Base-by-base conservation (phyloP, 192 early-diverging fungal species). In the Coemansia nantahalensis region DNA sequence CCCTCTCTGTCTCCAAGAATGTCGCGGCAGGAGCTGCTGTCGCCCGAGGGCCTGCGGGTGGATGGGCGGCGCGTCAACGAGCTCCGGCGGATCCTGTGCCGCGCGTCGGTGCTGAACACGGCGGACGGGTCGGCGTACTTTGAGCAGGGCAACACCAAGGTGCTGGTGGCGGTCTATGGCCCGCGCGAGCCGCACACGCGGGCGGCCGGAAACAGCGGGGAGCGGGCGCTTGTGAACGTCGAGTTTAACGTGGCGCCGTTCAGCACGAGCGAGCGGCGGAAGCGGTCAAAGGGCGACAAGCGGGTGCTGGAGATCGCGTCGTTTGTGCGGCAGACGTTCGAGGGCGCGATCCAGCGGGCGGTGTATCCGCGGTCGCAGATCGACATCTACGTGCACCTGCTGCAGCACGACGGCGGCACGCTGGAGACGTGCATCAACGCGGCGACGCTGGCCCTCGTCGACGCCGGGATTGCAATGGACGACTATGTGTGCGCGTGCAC, bases 131-230 rank as follows among this genome's bases (percentile, higher is more conserved):
- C 92, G 0, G 86, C 94, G 3, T 98, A 93, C 65, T 81, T 93
- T 44, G 92, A 95, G 75, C 90, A 92, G 54, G 96, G 96, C 49
- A 95, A 99, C 73, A 97, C 96, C 37, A 93, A 95, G 60, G 84
- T 85, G 41, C 77, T 99, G 15, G 88, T 83, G 0, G 85, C 89
- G 14, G 93, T 99, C 8, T 94, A 93, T 67, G 96, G 96, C 8
- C 96, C 96, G 2, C 75, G 88, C 33, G 93, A 97, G 74, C 46
- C 86, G 11, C 80, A 86, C 18, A 68, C 68, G 45, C 72, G 7
- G 70, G 77, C 39, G 63, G 69, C 21, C 59, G 80, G 9, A 84
- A 87, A 52, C 87, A 95, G 56, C 80, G 83, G 21, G 88, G 88
- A 95, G 56, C 80, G 83, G 21, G 88, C 90, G 3, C 68, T 82